phyloP scores from a whole-genome alignment of 2,329 filamentous ascomycete species.

The Teratosphaeria pseudoeucalypti region DNA sequence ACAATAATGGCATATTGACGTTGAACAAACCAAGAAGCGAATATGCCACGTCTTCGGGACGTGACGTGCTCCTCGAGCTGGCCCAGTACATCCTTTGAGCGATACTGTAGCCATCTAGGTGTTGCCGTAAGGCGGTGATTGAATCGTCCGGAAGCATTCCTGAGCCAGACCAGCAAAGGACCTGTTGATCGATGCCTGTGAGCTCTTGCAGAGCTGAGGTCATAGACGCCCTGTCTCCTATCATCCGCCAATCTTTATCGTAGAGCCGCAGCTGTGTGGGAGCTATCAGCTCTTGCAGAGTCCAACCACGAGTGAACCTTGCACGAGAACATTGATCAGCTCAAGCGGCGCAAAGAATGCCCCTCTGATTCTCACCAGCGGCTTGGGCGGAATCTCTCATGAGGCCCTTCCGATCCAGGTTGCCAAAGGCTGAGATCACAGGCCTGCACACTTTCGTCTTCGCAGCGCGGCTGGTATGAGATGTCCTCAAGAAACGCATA shows the following conservation, averaged over 20 bases:
- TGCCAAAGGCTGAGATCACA: no score
- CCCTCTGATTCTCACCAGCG: not conserved
- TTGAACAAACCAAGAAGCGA: constrained; percentile 13
- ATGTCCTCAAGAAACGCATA: not conserved
- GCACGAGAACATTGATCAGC: no score
- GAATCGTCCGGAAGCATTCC: not conserved
- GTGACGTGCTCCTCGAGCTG: constrained; percentile 8
- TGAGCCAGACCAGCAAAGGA: not conserved
- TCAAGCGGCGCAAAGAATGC: no score
- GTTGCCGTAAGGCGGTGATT: not conserved
- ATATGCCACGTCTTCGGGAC: constrained; percentile 10
- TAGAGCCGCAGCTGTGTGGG: not conserved
- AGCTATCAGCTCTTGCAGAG: constrained; percentile 14
- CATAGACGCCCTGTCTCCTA: not conserved
- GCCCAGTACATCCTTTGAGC: constrained; percentile 12
- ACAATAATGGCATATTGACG: constrained; percentile 11
- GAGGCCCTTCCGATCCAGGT: no score
- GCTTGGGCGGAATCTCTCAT: not conserved
- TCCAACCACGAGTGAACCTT: constrained; percentile 8
- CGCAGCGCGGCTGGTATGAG: not conserved
- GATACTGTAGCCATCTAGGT: not conserved
- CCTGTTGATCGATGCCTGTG: not conserved
- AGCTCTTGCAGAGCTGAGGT: not conserved
- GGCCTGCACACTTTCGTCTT: not conserved
- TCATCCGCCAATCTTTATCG: not conserved